Conservation (phyloP, 768 basidiomycete species). For the Suillus subaureus region DNA sequence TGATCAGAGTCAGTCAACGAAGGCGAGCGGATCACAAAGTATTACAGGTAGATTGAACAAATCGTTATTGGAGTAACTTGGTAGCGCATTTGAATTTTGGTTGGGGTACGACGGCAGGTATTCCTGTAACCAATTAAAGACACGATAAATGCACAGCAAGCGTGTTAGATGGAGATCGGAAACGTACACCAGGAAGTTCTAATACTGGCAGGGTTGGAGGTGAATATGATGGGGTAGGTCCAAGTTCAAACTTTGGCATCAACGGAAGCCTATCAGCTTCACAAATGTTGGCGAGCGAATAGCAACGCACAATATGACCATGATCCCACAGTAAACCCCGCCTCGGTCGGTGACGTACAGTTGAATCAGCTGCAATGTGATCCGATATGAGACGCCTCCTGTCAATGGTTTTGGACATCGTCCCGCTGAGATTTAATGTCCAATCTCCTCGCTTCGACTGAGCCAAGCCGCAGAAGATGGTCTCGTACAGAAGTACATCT, state of each 20-base stretch:
- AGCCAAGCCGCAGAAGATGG: slow-evolving; percentile 55
- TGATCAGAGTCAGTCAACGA: background rate
- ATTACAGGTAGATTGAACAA: slow-evolving; percentile 3
- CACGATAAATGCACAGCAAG: background rate
- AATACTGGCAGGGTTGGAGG: no score
- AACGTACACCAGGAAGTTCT: no score
- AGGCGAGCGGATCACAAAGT: background rate
- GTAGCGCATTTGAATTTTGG: no score
- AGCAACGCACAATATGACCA: no score
- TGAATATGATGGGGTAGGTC: background rate
- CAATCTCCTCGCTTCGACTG: slow-evolving; percentile 38
- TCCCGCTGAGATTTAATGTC: slow-evolving; percentile 33
- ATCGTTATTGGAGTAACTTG: no score
- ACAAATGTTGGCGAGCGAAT: background rate
- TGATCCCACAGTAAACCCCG: background rate
- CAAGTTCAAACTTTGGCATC: background rate
- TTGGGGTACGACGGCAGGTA: background rate
- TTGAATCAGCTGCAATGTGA: background rate
- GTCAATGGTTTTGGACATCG: background rate
- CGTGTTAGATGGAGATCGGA: background rate
- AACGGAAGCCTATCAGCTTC: background rate
- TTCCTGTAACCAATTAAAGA: background rate
- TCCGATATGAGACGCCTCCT: background rate
- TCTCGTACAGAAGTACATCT: slow-evolving; percentile 53
- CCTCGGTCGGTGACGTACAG: background rate